Percentiles rank a stretch among this genome's conserved stretches.
phyloP scores from a whole-genome alignment of 768 basidiomycete genomes.

The Gymnopilus dilepis region DNA sequence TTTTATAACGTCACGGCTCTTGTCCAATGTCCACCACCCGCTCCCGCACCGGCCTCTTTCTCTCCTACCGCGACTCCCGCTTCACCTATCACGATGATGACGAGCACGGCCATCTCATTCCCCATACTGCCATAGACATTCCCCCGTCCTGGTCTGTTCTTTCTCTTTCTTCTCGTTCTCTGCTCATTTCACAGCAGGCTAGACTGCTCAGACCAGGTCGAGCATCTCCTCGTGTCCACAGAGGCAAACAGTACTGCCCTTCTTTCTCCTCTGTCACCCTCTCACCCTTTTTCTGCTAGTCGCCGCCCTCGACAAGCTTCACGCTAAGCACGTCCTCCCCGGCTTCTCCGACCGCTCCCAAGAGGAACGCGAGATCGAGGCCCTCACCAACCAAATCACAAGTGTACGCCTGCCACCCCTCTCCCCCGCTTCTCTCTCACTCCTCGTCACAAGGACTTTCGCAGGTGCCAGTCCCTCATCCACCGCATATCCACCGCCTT shows the following conservation, averaged over 20 bases:
- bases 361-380: constrained; percentile 94
- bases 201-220: constrained; percentile 89
- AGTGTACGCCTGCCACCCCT: constrained; percentile 62
- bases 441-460: constrained; percentile 60
- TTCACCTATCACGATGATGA: constrained; percentile 59
- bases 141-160: constrained; percentile 84
- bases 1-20: constrained; percentile 39
- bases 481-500: constrained; percentile 75
- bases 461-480: constrained; percentile 66
- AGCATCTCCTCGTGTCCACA: constrained; percentile 71
- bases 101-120: constrained; percentile 73
- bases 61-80: constrained; percentile 88
- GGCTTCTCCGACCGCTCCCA: constrained; percentile 94
- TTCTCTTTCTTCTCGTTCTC: constrained; percentile 24
- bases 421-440: constrained; percentile 11
- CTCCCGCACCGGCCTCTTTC: constrained; percentile 90
- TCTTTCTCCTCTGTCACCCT: constrained; percentile 24
- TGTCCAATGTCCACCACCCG: constrained; percentile 68
- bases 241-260: constrained; percentile 75
- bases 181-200: constrained; percentile 63
- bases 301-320: constrained; percentile 88
- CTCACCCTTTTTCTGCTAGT: constrained; percentile 54
- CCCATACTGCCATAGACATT: constrained; percentile 55
- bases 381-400: constrained; percentile 86
- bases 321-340: constrained; percentile 94